A percentile compares a stretch with the other conserved stretches of the same genome.
phyloP scores from a whole-genome alignment of 163 green algal species.

The Chlorella variabilis region DNA sequence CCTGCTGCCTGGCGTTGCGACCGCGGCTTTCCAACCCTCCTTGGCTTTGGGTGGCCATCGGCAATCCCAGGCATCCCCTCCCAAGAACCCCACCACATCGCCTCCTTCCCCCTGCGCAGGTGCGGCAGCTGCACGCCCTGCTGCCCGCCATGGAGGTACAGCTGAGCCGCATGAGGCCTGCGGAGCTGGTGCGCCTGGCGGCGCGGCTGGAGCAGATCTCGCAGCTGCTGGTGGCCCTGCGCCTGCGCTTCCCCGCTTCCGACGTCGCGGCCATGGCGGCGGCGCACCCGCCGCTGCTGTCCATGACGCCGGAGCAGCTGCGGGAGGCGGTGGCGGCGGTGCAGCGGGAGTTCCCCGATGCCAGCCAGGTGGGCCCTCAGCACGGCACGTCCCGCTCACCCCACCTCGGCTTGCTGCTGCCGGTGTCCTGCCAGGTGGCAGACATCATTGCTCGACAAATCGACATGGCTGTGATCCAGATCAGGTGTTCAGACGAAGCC shows the following conservation, averaged over 20 bases:
- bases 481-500: too few species aligned
- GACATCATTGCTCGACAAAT: too few species aligned
- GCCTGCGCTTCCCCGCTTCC: neutral
- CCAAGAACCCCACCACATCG: too few species aligned
- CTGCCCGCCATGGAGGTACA: constrained; percentile 15
- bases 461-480: too few species aligned
- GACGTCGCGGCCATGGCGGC: constrained; percentile 31
- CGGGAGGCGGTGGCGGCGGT: neutral
- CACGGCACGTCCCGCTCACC: too few species aligned
- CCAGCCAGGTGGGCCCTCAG: constrained; percentile 8
- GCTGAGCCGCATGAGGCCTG: constrained; percentile 24
- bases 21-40: neutral
- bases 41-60: neutral
- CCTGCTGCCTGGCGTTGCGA: neutral
- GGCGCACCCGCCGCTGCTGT: constrained; percentile 22
- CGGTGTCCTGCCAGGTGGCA: too few species aligned
- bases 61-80: too few species aligned
- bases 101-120: too few species aligned
- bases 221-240: constrained; percentile 13
- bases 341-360: neutral
- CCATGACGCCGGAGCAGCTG: neutral
- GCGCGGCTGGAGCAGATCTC: constrained; percentile 23
- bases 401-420: too few species aligned
- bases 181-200: constrained; percentile 32
- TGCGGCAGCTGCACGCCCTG: constrained; percentile 33